These are phyloP conservation scores for Suillus variegatus DNA, from an alignment of 768 basidiomycete genomes.

Conservation along the genomic window DNA sequence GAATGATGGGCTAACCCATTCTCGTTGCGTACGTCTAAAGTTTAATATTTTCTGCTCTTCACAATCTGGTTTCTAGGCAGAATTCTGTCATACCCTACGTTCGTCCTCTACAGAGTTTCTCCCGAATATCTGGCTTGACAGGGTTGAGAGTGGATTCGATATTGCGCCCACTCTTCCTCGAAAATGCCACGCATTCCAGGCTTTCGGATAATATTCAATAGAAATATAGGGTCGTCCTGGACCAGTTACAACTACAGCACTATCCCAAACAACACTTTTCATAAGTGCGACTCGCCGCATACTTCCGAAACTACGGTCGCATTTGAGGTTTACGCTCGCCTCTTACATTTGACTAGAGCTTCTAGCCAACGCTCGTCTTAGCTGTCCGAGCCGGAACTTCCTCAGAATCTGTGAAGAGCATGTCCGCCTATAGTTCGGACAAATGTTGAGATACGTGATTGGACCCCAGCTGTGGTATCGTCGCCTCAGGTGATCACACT, in stretches of 20 bases:
- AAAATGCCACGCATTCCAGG: neutral
- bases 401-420: neutral
- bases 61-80: slow-evolving; percentile 5
- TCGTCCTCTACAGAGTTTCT: neutral
- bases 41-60: neutral
- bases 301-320: neutral
- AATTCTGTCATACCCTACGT: neutral
- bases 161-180: neutral
- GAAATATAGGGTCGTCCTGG: neutral
- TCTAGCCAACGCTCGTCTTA: neutral
- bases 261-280: neutral
- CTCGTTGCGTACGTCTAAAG: neutral
- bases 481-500: neutral
- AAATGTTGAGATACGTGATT: slow-evolving; percentile 1
- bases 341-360: neutral
- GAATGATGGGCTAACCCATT: slow-evolving; percentile 4
- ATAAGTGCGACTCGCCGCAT: neutral
- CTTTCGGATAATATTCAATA: neutral
- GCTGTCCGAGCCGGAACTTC: neutral
- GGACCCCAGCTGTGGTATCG: neutral
- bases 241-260: neutral
- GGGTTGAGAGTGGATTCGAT: neutral
- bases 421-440: neutral
- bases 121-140: neutral
- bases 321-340: neutral